phyloP scores from a whole-genome alignment of 2,329 filamentous ascomycete genomes.

The Neonectria hederae region DNA sequence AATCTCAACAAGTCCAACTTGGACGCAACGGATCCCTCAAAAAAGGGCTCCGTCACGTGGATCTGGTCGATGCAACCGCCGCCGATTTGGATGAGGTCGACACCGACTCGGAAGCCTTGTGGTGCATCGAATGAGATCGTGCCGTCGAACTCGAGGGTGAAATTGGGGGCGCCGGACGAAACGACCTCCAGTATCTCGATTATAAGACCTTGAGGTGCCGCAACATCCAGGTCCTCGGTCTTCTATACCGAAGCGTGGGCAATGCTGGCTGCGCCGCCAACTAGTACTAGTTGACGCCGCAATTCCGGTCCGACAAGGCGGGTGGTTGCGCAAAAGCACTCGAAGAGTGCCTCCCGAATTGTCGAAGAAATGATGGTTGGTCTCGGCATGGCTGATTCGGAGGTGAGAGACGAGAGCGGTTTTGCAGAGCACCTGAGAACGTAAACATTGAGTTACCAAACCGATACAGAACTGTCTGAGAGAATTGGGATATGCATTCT shows the following conservation, averaged over 20 bases:
- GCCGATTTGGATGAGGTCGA: conserved; percentile 20
- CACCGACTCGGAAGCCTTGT: conserved; percentile 18
- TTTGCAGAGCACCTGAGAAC: not conserved
- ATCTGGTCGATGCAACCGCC: not conserved
- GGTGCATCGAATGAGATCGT: conserved; percentile 19
- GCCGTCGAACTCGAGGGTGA: conserved; percentile 20
- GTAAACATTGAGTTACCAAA: no score
- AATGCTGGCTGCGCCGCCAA: conserved; percentile 21
- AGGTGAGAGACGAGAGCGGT: not conserved
- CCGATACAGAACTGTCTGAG: no score
- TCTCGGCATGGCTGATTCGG: not conserved
- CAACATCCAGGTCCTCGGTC: conserved; percentile 24
- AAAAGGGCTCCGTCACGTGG: conserved; percentile 10
- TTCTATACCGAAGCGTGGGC: conserved; percentile 16
- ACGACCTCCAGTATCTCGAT: conserved; percentile 5
- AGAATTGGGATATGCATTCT: not conserved
- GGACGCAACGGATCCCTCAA: conserved; percentile 11
- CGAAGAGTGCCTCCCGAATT: conserved; percentile 9
- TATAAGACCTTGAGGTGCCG: conserved; percentile 8
- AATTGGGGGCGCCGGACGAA: conserved; percentile 4
- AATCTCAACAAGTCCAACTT: conserved; percentile 17
- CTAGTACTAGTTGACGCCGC: conserved; percentile 11
- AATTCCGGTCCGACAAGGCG: conserved; percentile 15
- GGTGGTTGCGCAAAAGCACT: conserved; percentile 11
- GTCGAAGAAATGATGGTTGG: not conserved